Conservation (phyloP, 768 basidiomycete species). For the Leucosporidium scottii region DNA sequence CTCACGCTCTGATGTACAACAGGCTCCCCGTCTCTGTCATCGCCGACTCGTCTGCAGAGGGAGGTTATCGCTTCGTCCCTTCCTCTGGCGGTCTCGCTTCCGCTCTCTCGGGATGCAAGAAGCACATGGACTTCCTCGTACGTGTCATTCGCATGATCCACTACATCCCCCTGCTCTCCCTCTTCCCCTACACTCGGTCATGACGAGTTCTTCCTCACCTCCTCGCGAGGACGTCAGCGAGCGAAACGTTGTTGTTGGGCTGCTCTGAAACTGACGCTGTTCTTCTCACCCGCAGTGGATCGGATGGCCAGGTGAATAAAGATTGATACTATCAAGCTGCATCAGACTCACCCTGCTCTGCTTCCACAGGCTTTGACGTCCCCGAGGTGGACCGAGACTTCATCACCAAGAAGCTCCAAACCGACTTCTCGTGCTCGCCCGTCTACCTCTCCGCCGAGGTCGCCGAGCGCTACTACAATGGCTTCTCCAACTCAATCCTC, state of each 20-base stretch:
- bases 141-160: constrained; percentile 62
- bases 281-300: constrained; percentile 29
- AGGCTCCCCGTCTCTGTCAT: constrained; percentile 29
- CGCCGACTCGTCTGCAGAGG: constrained; percentile 12
- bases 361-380: constrained; percentile 62
- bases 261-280: not conserved
- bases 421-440: constrained; percentile 93
- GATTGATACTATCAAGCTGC: not conserved
- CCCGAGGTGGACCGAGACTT: constrained; percentile 81
- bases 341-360: not conserved
- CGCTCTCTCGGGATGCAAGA: constrained; percentile 95
- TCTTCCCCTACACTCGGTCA: not conserved
- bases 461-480: constrained; percentile 96
- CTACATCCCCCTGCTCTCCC: not conserved
- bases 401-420: constrained; percentile 85
- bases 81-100: constrained; percentile 88
- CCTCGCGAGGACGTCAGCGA: not conserved
- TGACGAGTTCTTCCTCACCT: not conserved
- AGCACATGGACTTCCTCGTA: constrained; percentile 96
- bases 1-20: not conserved
- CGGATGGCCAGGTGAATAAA: constrained; percentile 37
- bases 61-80: constrained; percentile 29
- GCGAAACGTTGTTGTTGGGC: not conserved
- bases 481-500: constrained; percentile 98
- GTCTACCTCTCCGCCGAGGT: constrained; percentile 97